Base-by-base conservation (phyloP, 73 alveolate species). In the Tetrahymena borealis region DNA sequence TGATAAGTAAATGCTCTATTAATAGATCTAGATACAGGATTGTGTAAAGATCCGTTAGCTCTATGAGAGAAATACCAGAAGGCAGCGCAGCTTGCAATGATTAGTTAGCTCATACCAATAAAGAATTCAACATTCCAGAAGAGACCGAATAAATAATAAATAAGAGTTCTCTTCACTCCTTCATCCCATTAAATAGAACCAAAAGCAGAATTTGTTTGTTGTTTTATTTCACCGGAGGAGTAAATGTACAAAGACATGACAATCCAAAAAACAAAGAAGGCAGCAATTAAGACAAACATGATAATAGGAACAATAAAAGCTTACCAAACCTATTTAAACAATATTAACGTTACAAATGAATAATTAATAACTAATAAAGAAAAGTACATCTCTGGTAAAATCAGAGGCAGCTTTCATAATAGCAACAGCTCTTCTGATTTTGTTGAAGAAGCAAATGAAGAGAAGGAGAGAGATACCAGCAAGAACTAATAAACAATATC, bases 61-160 rank as follows among this genome's bases (percentile, higher is more conserved):
- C 95, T 10, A 95, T 97, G 93, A 39, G 96, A 96, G 97, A 97
- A 98, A 94, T 98, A 98, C 99, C 99, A 98, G 31, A 96, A 94
- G 16, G 98, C 96, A 20, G 98, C 97, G 3, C 98, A 97, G 13
- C 99, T 97, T 13, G 99, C 98, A 20, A 97, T 94, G 16, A 98
- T 95, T 90, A 97, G 97, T 95, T 98, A 97, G 36, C 98, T 43
- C 78, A 96, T 90, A 4, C 98, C 97, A 79, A 97, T 94, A 33
- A 95, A 40, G 91, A 97, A 96, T 32, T 95, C 95, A 6, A 93
- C 91, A 93, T 93, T 93, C 95, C 95, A 93, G 6, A 93, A 39
- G 16, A 93, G 91, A 16, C 91, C 95, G 24, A 93, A 93, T 18
- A 79, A 40, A 35, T 85, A 93, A 9, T 79, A 15, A 24, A 40